These are phyloP conservation scores for Aureobasidium sp. DNA, from an alignment of 2,329 filamentous ascomycete genomes.

Conservation along the genomic window DNA sequence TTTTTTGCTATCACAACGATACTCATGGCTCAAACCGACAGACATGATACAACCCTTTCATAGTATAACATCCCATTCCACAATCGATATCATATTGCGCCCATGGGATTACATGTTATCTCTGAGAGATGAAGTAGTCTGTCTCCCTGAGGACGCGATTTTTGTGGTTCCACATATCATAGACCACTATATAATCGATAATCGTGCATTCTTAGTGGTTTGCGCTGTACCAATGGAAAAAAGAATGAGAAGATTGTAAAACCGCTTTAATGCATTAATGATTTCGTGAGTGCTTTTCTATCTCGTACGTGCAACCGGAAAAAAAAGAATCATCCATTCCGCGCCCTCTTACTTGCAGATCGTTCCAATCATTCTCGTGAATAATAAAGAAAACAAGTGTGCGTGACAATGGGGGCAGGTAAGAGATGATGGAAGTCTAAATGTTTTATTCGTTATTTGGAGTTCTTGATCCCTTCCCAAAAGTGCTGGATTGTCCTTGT, in stretches of 20 bases:
- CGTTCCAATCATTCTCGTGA: background rate
- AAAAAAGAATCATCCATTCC: background rate
- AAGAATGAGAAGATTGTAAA: background rate
- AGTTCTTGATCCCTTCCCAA: too few species aligned
- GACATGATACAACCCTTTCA: background rate
- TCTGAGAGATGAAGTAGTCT: too few species aligned
- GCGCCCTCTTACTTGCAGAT: background rate
- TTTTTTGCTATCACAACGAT: background rate
- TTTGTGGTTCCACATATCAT: too few species aligned
- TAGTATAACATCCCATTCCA: too few species aligned
- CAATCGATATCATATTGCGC: too few species aligned
- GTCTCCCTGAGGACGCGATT: too few species aligned
- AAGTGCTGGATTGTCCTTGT: too few species aligned
- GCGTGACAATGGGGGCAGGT: background rate
- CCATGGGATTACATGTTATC: too few species aligned
- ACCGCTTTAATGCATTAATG: background rate
- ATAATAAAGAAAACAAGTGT: too few species aligned
- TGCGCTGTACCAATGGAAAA: too few species aligned
- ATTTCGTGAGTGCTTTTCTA: background rate
- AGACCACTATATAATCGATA: too few species aligned
- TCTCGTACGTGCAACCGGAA: background rate
- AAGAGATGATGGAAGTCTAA: background rate
- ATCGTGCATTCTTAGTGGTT: too few species aligned
- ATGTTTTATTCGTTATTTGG: background rate
- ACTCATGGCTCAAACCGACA: background rate